Evolutionary conservation across 768 basidiomycete species (phyloP).

Genomic region (Leccinum truebloodii): DNA sequence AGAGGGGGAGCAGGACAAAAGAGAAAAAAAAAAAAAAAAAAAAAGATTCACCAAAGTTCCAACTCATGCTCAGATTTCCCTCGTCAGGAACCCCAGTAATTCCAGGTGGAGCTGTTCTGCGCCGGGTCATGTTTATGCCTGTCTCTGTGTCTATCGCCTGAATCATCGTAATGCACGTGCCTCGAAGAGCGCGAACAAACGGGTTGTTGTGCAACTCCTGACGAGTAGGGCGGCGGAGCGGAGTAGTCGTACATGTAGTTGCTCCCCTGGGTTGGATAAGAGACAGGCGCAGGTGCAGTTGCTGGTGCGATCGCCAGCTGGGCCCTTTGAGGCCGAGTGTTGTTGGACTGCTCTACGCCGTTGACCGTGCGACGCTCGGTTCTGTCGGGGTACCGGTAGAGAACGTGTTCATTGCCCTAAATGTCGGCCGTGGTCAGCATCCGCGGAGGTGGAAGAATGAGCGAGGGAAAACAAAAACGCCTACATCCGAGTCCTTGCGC

Average conservation of each 20-base stretch:
- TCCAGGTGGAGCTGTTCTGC: conserved; percentile 14
- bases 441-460: not conserved
- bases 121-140: conserved; percentile 8
- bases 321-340: conserved; percentile 14
- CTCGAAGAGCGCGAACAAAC: conserved; percentile 22
- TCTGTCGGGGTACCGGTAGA: conserved; percentile 65
- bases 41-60: not conserved
- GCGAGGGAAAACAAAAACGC: conserved; percentile 25
- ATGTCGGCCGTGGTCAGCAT: conserved; percentile 7
- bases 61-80: not conserved
- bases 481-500: conserved; percentile 59
- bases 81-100: conserved; percentile 16
- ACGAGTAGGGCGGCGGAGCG: conserved; percentile 27
- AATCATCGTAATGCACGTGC: conserved; percentile 12
- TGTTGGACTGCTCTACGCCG: conserved; percentile 49
- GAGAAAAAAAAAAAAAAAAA: not conserved
- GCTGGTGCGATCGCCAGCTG: conserved; percentile 9
- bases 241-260: conserved; percentile 1
- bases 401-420: conserved; percentile 77
- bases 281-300: not conserved
- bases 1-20: not conserved
- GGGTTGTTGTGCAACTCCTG: conserved; percentile 12
- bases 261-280: conserved; percentile 1
- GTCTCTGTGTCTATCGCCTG: conserved; percentile 18
- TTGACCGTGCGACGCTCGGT: conserved; percentile 67